Evolutionary conservation across 768 basidiomycete species (phyloP).

Genomic region (Phanerochaete carnosa): DNA sequence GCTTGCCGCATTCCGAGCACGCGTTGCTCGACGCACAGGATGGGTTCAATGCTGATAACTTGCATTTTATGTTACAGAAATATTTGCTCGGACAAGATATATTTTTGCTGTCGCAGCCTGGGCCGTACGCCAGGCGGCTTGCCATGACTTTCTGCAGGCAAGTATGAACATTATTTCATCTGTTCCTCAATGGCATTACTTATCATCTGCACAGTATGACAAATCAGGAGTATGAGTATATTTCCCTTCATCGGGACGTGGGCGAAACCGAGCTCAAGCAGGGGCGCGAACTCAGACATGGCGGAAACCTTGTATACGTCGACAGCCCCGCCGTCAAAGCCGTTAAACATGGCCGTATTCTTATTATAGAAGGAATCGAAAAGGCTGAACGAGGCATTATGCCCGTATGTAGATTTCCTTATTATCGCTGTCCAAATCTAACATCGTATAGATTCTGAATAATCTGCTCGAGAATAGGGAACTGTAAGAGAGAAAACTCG

Average conservation of each 20-base stretch:
- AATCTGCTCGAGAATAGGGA: conserved; percentile 72
- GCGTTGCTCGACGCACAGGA: conserved; percentile 50
- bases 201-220: conserved; percentile 39
- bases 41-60: conserved; percentile 50
- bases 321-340: conserved; percentile 67
- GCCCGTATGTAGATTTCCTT: conserved; percentile 43
- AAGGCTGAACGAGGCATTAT: conserved; percentile 72
- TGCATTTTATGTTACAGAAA: conserved; percentile 68
- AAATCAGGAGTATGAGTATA: conserved; percentile 67
- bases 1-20: conserved; percentile 41
- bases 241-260: conserved; percentile 63
- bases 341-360: conserved; percentile 59
- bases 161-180: neutral
- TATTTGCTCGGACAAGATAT: conserved; percentile 65
- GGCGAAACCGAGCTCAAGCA: conserved; percentile 75
- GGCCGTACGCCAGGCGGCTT: conserved; percentile 60
- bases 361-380: conserved; percentile 69
- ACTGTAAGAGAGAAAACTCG: conserved; percentile 38
- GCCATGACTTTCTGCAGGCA: conserved; percentile 64
- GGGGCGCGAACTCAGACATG: conserved; percentile 59
- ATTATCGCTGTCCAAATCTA: neutral
- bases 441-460: conserved; percentile 40
- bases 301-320: conserved; percentile 62
- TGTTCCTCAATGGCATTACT: neutral
- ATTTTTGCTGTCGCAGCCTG: conserved; percentile 64